phyloP scores from a whole-genome alignment of 202 grass and related monocot species.

The Eragrostis tef region DNA sequence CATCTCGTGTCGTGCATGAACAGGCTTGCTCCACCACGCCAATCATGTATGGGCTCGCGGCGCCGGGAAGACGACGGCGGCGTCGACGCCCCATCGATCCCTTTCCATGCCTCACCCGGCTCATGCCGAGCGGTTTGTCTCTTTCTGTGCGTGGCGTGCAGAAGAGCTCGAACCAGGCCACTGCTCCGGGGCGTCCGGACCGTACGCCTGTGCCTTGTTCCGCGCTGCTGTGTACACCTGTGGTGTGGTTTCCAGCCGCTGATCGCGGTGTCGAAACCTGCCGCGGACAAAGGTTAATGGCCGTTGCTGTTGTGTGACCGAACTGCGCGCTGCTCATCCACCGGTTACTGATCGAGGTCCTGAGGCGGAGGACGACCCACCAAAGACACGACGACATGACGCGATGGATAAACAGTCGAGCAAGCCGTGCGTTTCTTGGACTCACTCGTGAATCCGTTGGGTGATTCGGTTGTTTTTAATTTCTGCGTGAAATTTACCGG shows the following conservation, averaged over 20 bases:
- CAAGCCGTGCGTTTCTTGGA: neutral
- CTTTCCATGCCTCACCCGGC: slow-evolving; percentile 33
- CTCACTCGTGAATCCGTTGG: neutral
- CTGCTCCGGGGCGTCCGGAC: slow-evolving; percentile 33
- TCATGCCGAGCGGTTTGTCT: slow-evolving; percentile 37
- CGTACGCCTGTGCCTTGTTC: neutral
- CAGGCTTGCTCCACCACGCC: slow-evolving; percentile 8
- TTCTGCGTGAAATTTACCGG: neutral
- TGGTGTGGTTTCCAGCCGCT: slow-evolving; percentile 15
- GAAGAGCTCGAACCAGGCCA: slow-evolving; percentile 32
- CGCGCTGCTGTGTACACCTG: neutral
- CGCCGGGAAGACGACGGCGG: neutral
- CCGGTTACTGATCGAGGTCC: neutral
- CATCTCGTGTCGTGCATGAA: slow-evolving; percentile 44
- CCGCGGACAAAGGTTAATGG: slow-evolving; percentile 22
- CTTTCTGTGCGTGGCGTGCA: slow-evolving; percentile 20
- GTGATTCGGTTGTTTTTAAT: neutral
- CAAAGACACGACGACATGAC: neutral
- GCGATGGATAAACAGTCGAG: slow-evolving; percentile 5
- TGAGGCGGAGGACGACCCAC: neutral
- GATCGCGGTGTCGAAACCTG: slow-evolving; percentile 18
- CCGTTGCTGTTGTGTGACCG: neutral
- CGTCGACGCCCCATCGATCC: neutral
- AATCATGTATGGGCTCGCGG: slow-evolving; percentile 46
- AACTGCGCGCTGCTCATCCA: neutral